Conservation (phyloP, 2,329 filamentous ascomycete species). For the Trichophyton simii region DNA sequence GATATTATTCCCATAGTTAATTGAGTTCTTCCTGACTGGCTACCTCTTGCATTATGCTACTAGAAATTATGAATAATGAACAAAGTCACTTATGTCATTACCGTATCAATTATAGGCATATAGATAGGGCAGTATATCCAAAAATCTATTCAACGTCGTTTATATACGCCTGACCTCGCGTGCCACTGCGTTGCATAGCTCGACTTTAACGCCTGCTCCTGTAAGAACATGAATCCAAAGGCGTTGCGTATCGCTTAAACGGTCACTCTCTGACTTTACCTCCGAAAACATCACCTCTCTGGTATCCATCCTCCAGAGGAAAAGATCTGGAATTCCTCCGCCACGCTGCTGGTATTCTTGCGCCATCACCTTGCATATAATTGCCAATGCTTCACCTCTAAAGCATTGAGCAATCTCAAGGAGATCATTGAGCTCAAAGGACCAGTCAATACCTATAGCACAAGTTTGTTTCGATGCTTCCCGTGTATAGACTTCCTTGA, state of each 20-base stretch:
- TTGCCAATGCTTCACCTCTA: constrained; percentile 63
- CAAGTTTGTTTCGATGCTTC: constrained; percentile 64
- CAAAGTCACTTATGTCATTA: background rate
- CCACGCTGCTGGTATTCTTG: constrained; percentile 84
- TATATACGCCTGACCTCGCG: constrained; percentile 36
- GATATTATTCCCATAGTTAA: background rate
- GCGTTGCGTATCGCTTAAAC: constrained; percentile 86
- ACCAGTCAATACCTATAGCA: constrained; percentile 86
- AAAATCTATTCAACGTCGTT: background rate
- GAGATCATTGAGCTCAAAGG: constrained; percentile 66
- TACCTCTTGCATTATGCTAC: background rate
- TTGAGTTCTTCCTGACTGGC: background rate
- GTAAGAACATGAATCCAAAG: constrained; percentile 93
- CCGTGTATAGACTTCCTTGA: constrained; percentile 54
- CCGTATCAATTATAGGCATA: background rate
- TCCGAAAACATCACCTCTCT: constrained; percentile 63
- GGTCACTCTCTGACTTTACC: constrained; percentile 79
- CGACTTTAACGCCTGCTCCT: constrained; percentile 71
- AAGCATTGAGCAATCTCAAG: constrained; percentile 69
- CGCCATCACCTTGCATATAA: constrained; percentile 83
- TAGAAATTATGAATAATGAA: background rate
- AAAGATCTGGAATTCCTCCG: constrained; percentile 81
- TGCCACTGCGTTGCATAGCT: constrained; percentile 58
- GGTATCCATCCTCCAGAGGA: constrained; percentile 60
- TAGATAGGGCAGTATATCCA: background rate